Conservation (phyloP, 768 basidiomycete genomes). For the Naematelia aurantialba region DNA sequence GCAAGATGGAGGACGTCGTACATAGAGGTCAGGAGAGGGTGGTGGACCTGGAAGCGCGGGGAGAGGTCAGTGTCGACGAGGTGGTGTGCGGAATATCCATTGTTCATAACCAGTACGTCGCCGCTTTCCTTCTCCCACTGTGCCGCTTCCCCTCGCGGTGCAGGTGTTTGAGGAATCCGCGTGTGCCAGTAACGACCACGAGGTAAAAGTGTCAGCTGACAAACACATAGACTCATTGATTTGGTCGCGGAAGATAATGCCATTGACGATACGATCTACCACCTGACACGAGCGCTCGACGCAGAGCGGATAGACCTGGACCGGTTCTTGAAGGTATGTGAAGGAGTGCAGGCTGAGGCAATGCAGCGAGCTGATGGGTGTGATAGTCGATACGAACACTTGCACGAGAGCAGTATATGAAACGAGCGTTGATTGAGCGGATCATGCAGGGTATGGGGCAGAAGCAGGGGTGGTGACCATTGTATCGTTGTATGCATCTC, state of each 20-base stretch:
- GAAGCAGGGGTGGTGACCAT: conserved; percentile 36
- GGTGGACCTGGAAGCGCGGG: conserved; percentile 71
- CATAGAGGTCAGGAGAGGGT: conserved; percentile 64
- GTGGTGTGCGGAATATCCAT: conserved; percentile 92
- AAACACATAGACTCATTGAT: conserved; percentile 69
- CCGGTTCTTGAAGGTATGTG: conserved; percentile 78
- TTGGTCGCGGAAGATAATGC: conserved; percentile 99
- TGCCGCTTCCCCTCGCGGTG: conserved; percentile 30
- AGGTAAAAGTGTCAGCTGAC: conserved; percentile 9
- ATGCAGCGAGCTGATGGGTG: conserved; percentile 50
- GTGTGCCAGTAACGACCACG: too few species aligned
- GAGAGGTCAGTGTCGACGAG: conserved; percentile 93
- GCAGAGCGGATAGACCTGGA: conserved; percentile 79
- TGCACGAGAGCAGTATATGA: conserved; percentile 95
- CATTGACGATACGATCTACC: conserved; percentile 97
- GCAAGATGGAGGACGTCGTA: conserved; percentile 63
- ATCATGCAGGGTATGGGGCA: conserved; percentile 56
- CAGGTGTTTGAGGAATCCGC: conserved; percentile 32
- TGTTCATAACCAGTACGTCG: conserved; percentile 88
- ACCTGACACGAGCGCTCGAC: conserved; percentile 88
- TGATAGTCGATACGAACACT: conserved; percentile 65
- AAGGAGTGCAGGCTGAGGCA: not conserved
- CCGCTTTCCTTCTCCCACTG: not conserved
- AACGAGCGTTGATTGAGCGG: conserved; percentile 89
- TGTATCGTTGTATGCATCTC: not conserved